Evolutionary conservation across 495 filamentous ascomycete species (phyloP).

Genomic region (Penicillium samsonianum): DNA sequence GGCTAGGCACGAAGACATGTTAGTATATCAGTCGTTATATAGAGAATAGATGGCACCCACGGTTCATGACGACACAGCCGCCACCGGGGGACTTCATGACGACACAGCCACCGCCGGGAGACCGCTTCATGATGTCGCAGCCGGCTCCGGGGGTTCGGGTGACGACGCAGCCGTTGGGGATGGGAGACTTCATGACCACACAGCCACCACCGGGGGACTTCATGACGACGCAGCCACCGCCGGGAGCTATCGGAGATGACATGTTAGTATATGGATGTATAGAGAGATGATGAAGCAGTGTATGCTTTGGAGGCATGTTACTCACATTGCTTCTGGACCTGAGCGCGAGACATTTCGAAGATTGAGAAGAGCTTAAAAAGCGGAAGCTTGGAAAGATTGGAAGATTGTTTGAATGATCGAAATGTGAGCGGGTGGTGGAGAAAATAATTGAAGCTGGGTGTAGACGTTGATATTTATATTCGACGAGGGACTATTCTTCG

Average conservation of each 20-base stretch:
- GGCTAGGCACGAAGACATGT: not conserved
- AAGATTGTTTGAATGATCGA: slow-evolving; percentile 17
- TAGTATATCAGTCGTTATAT: not conserved
- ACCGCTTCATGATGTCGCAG: slow-evolving; percentile 4
- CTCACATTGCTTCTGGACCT: slow-evolving; percentile 36
- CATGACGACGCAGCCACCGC: slow-evolving; percentile 46
- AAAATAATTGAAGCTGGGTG: slow-evolving; percentile 14
- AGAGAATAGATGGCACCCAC: not conserved
- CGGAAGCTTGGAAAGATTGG: slow-evolving; percentile 26
- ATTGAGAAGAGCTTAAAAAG: slow-evolving; percentile 29
- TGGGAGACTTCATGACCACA: slow-evolving; percentile 7
- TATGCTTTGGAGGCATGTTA: slow-evolving; percentile 5
- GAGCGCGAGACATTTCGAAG: slow-evolving; percentile 39
- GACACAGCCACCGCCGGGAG: slow-evolving; percentile 10
- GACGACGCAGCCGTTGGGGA: not conserved
- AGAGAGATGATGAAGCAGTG: not conserved
- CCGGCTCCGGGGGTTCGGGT: not conserved
- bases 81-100: slow-evolving; percentile 11
- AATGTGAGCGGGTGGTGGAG: slow-evolving; percentile 19
- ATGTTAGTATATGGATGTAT: slow-evolving; percentile 17
- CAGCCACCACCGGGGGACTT: slow-evolving; percentile 8
- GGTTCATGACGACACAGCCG: slow-evolving; percentile 12
- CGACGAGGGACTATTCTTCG: not conserved
- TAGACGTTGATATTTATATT: slow-evolving; percentile 16
- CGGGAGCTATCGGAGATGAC: slow-evolving; percentile 32